phyloP scores from a whole-genome alignment of 371 early-diverging fungal genomes.

The Saksenaea vasiformis region DNA sequence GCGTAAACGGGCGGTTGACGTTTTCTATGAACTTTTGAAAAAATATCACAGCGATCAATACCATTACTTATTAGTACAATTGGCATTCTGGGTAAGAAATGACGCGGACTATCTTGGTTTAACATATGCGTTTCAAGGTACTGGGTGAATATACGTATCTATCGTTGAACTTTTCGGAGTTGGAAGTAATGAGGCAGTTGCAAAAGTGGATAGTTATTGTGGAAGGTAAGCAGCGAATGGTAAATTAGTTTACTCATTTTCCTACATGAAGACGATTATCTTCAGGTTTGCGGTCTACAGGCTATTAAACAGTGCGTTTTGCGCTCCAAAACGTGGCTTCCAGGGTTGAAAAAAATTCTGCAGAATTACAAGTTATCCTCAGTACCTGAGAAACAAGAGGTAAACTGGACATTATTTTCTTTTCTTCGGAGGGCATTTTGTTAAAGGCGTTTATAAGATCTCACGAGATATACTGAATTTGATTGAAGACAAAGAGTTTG shows the following conservation, averaged over 20 bases:
- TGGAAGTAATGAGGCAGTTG: slow-evolving; percentile 35
- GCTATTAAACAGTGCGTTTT: slow-evolving; percentile 30
- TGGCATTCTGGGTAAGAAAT: slow-evolving; percentile 26
- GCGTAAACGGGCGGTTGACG: slow-evolving; percentile 21
- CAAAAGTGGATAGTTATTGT: slow-evolving; percentile 31
- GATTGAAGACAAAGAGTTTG: slow-evolving; percentile 24
- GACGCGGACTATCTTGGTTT: background rate
- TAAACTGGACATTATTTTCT: slow-evolving; percentile 1
- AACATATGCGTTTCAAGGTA: slow-evolving; percentile 14
- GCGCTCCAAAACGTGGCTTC: slow-evolving; percentile 30
- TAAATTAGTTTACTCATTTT: background rate
- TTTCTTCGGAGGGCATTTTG: background rate
- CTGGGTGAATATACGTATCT: slow-evolving; percentile 39
- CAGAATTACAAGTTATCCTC: slow-evolving; percentile 19
- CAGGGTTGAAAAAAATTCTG: slow-evolving; percentile 23
- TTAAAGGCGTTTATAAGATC: slow-evolving; percentile 15
- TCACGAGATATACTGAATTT: slow-evolving; percentile 24
- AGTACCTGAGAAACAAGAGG: slow-evolving; percentile 34
- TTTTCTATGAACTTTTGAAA: slow-evolving; percentile 6
- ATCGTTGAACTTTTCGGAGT: slow-evolving; percentile 16
- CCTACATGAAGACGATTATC: slow-evolving; percentile 21
- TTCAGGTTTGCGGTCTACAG: slow-evolving; percentile 31
- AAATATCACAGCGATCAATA: slow-evolving; percentile 5
- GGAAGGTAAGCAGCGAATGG: slow-evolving; percentile 25
- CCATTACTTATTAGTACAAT: slow-evolving; percentile 17